Percentiles rank a stretch among this genome's conserved stretches.
Conservation (phyloP, 352 stramenopile species). For the Pythium scleroteichum region DNA sequence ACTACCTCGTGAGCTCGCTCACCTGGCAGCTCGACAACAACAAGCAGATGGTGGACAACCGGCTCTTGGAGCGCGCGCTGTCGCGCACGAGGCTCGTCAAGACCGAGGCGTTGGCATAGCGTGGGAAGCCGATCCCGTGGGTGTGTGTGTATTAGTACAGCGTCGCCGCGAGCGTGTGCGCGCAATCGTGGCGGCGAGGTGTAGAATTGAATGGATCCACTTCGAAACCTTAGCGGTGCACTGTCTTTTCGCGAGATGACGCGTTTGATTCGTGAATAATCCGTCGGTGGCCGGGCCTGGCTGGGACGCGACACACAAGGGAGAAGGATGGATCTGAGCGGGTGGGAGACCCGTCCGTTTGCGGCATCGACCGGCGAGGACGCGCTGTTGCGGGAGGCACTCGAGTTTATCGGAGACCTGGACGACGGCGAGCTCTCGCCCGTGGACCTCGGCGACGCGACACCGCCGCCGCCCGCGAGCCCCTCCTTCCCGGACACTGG, state of each 20-base stretch:
- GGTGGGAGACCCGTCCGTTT: no score
- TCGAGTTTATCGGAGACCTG: constrained; percentile 19
- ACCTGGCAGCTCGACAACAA: constrained; percentile 14
- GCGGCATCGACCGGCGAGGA: constrained; percentile 1
- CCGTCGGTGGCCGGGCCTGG: no score
- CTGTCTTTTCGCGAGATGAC: no score
- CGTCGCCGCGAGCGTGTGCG: no score
- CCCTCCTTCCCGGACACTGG: no score
- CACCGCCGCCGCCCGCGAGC: neutral
- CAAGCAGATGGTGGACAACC: constrained; percentile 20
- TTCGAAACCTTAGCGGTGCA: no score
- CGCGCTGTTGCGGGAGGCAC: constrained; percentile 7
- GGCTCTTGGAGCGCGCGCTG: constrained; percentile 14
- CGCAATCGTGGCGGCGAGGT: no score
- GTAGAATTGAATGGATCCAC: no score
- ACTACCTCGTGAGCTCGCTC: constrained; percentile 16
- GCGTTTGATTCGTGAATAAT: no score
- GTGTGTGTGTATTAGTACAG: no score
- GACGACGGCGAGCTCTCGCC: constrained; percentile 2
- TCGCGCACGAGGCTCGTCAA: neutral
- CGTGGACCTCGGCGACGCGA: neutral
- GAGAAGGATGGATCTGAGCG: no score
- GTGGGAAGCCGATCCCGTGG: no score
- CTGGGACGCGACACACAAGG: neutral
- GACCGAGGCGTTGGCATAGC: neutral